Percentiles rank a stretch among this genome's conserved stretches.
Conservation (phyloP, 139 green algal species). For the Chlamydomonas eustigma region DNA sequence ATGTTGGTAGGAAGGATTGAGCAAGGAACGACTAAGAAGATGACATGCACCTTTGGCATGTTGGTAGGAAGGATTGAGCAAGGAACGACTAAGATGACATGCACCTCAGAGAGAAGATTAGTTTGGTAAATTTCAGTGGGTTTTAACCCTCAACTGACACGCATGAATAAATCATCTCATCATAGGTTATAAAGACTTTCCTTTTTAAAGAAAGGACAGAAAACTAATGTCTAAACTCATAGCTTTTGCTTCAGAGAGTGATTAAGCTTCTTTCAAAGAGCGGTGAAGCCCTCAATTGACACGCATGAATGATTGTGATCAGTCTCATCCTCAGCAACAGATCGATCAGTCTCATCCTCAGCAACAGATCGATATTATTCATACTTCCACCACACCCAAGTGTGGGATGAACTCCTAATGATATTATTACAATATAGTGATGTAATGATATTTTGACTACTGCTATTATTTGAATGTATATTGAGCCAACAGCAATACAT, state of each 20-base stretch:
- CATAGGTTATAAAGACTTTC: no score
- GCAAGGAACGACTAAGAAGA: neutral
- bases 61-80: neutral
- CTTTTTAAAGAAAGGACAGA: no score
- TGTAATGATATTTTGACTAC: no score
- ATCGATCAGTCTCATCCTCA: conserved; percentile 32
- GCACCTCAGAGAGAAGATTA: conserved; percentile 54
- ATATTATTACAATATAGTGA: neutral
- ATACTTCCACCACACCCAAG: neutral
- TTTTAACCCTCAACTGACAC: conserved; percentile 42
- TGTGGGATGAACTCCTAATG: neutral
- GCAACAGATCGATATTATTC: conserved; percentile 8
- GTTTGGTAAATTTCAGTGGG: conserved; percentile 35
- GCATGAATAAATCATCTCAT: conserved; percentile 41
- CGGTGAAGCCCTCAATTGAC: conserved; percentile 39
- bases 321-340: conserved; percentile 37
- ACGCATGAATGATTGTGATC: conserved; percentile 42
- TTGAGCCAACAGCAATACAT: no score
- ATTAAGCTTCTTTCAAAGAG: conserved; percentile 39
- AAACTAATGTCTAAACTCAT: no score
- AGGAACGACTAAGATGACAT: no score
- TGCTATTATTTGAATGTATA: no score
- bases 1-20: neutral
- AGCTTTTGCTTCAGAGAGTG: conserved; percentile 47
- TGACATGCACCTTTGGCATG: neutral